Base-by-base conservation (phyloP, 495 filamentous ascomycete species). In the Neurospora tetrasperma region DNA sequence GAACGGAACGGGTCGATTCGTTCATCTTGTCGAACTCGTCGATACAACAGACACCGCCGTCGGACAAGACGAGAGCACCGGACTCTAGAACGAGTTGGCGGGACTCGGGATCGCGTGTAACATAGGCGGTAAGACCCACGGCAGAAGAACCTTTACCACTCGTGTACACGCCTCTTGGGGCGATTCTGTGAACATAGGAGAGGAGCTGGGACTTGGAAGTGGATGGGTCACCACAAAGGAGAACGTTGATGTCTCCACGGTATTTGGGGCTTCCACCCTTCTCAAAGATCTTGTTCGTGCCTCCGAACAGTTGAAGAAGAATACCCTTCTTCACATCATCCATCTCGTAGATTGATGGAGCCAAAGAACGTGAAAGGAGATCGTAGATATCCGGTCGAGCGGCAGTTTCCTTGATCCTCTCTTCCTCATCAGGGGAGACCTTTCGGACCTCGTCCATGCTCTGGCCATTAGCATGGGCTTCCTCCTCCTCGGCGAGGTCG, bases 1-100 rank as follows among this genome's bases (percentile, higher is more conserved):
- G 87, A 11, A 98, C 96, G 4, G 94, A 97, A 42, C 96, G 90
- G 0, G 96, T 98, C 35, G 94, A 89, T 71, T 99, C 96, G 71
- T 91, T 94, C 96, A 99, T 99, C 82, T 99, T 99, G 85, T 99
- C 96, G 76, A 99, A 99, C 81, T 99, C 96, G 77, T 99, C 96
- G 80, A 99, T 99, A 80, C 96, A 99, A 86, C 96, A 99, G 72
- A 97, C 91, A 80, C 96, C 96, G 39, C 96, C 96, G 79, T 99
- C 96, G 2, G 94, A 97, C 69, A 99, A 85, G 54, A 99, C 96
- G 41, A 99, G 86, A 14, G 96, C 96, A 78, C 96, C 96, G 16
- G 95, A 98, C 76, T 99, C 96, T 71, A 99, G 93, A 2, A 99
- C 96, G 42, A 98, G 88, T 80, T 98, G 95, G 20, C 93, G 89